phyloP scores from a whole-genome alignment of 257 asterid species.

The Nicotiana tomentosiformis region DNA sequence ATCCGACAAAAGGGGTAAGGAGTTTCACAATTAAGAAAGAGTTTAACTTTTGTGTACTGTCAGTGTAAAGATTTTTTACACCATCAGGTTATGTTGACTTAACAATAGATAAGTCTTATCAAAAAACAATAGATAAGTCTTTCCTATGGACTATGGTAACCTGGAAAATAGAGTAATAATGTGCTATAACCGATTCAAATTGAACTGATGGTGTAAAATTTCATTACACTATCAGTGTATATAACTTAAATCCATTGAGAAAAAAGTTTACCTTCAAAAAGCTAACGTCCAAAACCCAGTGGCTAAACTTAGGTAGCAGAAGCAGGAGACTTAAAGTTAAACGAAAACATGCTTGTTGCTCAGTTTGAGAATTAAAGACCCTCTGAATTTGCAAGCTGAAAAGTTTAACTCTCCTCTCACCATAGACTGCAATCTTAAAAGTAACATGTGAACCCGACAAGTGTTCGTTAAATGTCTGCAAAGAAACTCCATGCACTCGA shows the following conservation, averaged over 20 bases:
- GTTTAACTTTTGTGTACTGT: no score
- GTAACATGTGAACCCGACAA: conserved; percentile 15
- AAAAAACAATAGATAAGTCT: no score
- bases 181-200: no score
- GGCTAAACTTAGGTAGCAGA: conserved; percentile 57
- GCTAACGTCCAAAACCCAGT: conserved; percentile 88
- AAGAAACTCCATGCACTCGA: conserved; percentile 84
- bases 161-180: no score
- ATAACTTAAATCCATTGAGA: no score
- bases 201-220: no score
- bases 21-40: no score
- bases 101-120: no score
- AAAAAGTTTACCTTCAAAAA: conserved; percentile 51
- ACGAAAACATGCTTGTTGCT: conserved; percentile 5
- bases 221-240: no score
- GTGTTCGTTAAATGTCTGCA: conserved; percentile 27
- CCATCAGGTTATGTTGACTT: no score
- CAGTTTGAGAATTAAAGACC: conserved; percentile 11
- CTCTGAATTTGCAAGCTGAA: conserved; percentile 37
- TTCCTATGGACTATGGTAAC: no score
- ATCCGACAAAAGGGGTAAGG: background rate
- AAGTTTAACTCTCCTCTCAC: conserved; percentile 86
- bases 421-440: conserved; percentile 53
- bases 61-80: no score
- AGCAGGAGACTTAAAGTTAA: conserved; percentile 38